Evolutionary conservation across 306 rosid genomes (phyloP).

Genomic region (Ceratonia siliqua): DNA sequence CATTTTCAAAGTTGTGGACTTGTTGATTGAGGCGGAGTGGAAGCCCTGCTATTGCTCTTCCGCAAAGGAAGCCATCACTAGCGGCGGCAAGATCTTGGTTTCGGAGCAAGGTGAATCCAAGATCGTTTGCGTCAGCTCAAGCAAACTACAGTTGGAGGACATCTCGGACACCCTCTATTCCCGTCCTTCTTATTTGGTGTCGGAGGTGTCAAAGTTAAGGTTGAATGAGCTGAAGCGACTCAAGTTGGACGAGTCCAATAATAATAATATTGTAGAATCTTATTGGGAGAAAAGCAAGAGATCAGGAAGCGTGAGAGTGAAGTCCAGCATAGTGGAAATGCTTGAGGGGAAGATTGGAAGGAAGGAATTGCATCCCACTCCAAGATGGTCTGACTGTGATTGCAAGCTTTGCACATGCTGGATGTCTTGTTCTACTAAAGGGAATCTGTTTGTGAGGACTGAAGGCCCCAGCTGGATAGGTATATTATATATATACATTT

Average conservation of each 20-base stretch:
- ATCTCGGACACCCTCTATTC: conserved; percentile 86
- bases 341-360: conserved; percentile 65
- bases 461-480: conserved; percentile 52
- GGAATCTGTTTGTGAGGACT: conserved; percentile 63
- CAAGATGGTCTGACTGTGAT: conserved; percentile 95
- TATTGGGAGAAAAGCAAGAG: conserved; percentile 30
- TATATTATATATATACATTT: too few species aligned
- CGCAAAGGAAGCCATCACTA: conserved; percentile 60
- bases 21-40: conserved; percentile 72
- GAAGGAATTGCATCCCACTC: conserved; percentile 34
- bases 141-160: conserved; percentile 70
- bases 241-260: conserved; percentile 38
- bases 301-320: conserved; percentile 38
- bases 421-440: conserved; percentile 42
- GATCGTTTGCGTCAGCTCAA: conserved; percentile 61
- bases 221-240: conserved; percentile 46
- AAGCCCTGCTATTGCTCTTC: conserved; percentile 86
- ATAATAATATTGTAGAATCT: conserved; percentile 18
- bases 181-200: conserved; percentile 67
- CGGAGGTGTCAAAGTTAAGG: conserved; percentile 64
- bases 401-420: conserved; percentile 70
- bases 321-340: conserved; percentile 78
- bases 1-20: conserved; percentile 65
- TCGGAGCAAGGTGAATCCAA: conserved; percentile 79
- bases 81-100: conserved; percentile 80